Evolutionary conservation across 176 grass and related monocot genomes (phyloP).

Genomic region (Phyllostachys edulis): DNA sequence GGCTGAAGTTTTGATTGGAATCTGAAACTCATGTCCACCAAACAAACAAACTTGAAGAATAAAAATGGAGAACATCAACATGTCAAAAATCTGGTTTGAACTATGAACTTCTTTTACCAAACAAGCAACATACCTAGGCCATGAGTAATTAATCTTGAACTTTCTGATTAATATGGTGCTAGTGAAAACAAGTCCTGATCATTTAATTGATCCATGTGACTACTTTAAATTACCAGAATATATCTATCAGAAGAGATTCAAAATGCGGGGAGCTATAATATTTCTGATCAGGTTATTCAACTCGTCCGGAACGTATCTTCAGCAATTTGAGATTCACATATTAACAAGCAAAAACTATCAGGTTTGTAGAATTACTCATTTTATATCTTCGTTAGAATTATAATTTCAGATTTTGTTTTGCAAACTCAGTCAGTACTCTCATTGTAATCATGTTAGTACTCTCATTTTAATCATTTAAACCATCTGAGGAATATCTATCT

Average conservation of each 20-base stretch:
- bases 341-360: neutral
- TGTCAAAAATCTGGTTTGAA: conserved; percentile 9
- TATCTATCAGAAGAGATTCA: neutral
- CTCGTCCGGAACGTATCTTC: neutral
- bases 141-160: neutral
- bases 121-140: conserved; percentile 12
- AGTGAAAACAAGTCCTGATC: neutral
- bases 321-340: neutral
- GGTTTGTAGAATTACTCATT: neutral
- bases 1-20: no score
- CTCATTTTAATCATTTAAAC: neutral
- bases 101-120: conserved; percentile 16
- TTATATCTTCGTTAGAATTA: neutral
- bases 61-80: no score
- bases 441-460: neutral
- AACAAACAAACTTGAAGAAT: no score
- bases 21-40: no score
- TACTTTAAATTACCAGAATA: neutral
- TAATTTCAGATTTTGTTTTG: neutral
- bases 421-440: neutral
- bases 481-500: neutral
- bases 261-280: neutral
- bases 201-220: neutral
- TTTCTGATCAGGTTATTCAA: neutral
- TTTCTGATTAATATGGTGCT: neutral